phyloP scores from a whole-genome alignment of 2,329 filamentous ascomycete genomes.

The Talaromyces sp. region DNA sequence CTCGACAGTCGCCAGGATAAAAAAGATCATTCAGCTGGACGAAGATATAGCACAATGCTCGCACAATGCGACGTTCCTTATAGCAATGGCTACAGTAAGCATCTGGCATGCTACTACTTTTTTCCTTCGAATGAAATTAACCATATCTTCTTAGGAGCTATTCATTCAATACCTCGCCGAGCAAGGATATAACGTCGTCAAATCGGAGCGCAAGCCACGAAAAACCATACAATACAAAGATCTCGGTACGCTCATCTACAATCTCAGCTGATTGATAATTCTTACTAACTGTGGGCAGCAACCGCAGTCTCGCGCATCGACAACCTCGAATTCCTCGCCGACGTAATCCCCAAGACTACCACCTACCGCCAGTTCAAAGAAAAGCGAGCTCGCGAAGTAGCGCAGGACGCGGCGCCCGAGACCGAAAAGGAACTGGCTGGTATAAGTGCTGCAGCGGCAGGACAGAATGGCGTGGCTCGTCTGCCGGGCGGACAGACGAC shows the following conservation, averaged over 20 bases:
- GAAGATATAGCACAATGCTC: slow-evolving; percentile 82
- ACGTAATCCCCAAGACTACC: slow-evolving; percentile 83
- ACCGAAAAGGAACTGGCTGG: slow-evolving; percentile 40
- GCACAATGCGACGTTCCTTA: slow-evolving; percentile 90
- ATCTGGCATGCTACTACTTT: background rate
- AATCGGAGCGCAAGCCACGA: slow-evolving; percentile 84
- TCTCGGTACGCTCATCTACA: slow-evolving; percentile 57
- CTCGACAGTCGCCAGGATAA: slow-evolving; percentile 77
- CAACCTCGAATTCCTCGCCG: slow-evolving; percentile 89
- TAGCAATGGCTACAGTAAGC: slow-evolving; percentile 79
- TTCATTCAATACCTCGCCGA: slow-evolving; percentile 90
- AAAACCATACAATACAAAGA: slow-evolving; percentile 96
- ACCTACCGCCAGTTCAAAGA: slow-evolving; percentile 77
- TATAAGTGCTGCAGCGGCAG: slow-evolving; percentile 29
- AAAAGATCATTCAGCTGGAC: slow-evolving; percentile 90
- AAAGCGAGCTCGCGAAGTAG: slow-evolving; percentile 44
- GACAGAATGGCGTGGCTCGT: slow-evolving; percentile 18
- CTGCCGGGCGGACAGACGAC: slow-evolving; percentile 13
- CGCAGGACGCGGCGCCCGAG: slow-evolving; percentile 26
- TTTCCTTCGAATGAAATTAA: background rate
- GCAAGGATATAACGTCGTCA: slow-evolving; percentile 82
- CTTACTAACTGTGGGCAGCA: slow-evolving; percentile 49
- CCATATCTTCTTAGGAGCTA: slow-evolving; percentile 63
- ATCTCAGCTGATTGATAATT: too few species aligned
- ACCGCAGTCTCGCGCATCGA: slow-evolving; percentile 83